Conservation (phyloP, 2,329 filamentous ascomycete species). For the Stachybotrys chartarum region DNA sequence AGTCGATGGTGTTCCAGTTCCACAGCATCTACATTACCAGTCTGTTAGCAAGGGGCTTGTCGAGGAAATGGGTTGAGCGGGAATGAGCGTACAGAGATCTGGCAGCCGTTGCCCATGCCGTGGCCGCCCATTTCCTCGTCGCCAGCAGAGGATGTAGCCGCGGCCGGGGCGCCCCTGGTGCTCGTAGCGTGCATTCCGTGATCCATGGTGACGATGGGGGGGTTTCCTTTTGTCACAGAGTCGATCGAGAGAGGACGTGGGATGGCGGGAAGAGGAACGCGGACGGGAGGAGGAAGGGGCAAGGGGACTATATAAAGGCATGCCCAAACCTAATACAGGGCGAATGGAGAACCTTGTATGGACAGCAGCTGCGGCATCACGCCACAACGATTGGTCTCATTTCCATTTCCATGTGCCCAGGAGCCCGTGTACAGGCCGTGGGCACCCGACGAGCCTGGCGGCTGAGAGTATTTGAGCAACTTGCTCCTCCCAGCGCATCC, state of each 20-base stretch:
- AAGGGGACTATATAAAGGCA: too few species aligned
- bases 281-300: too few species aligned
- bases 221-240: neutral
- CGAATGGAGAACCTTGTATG: too few species aligned
- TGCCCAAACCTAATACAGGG: too few species aligned
- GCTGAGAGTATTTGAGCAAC: neutral
- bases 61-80: neutral
- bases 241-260: neutral
- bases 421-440: neutral
- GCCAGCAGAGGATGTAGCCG: too few species aligned
- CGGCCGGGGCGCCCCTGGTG: neutral
- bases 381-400: neutral
- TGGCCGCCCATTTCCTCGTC: neutral
- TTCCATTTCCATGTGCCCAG: neutral
- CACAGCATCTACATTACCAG: constrained; percentile 57
- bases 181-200: neutral
- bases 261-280: too few species aligned
- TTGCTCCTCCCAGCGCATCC: neutral
- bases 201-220: neutral
- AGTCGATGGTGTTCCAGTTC: constrained; percentile 69
- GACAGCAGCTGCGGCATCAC: too few species aligned
- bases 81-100: neutral
- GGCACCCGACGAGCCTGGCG: neutral
- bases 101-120: neutral
- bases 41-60: too few species aligned